phyloP scores from a whole-genome alignment of 2,329 filamentous ascomycete genomes.

The Fusarium decemcellulare region DNA sequence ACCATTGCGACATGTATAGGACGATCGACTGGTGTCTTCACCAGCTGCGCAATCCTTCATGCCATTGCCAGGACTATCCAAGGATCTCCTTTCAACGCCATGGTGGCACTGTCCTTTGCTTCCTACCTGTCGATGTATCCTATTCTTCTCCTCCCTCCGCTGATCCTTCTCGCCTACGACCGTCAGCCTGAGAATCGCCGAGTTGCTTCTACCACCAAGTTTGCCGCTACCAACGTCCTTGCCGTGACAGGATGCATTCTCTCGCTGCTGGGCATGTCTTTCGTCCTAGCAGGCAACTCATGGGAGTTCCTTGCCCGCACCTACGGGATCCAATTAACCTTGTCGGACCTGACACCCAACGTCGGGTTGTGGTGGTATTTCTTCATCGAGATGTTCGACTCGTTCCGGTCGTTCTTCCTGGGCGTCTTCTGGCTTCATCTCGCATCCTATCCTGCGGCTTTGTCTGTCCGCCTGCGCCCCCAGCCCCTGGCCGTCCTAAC shows the following conservation, averaged over 20 bases:
- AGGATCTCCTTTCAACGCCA: conserved; percentile 80
- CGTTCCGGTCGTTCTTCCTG: conserved; percentile 96
- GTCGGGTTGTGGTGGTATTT: conserved; percentile 99
- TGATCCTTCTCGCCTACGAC: conserved; percentile 86
- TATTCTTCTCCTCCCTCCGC: conserved; percentile 85
- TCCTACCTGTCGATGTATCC: conserved; percentile 95
- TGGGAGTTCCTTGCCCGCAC: conserved; percentile 92
- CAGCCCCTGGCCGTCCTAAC: conserved; percentile 91
- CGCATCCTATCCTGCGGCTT: conserved; percentile 87
- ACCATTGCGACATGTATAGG: conserved; percentile 92
- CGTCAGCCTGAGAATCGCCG: conserved; percentile 59
- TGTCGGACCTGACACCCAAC: conserved; percentile 95
- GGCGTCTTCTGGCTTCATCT: conserved; percentile 99
- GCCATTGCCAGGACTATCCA: conserved; percentile 85
- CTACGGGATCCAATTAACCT: conserved; percentile 91
- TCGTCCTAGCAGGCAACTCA: conserved; percentile 79
- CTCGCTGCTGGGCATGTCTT: conserved; percentile 79
- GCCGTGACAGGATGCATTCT: conserved; percentile 70
- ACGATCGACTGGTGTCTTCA: conserved; percentile 90
- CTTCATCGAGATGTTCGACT: conserved; percentile 99
- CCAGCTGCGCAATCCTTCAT: conserved; percentile 88
- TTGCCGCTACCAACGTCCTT: conserved; percentile 67
- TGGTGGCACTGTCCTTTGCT: conserved; percentile 88
- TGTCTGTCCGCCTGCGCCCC: conserved; percentile 84
- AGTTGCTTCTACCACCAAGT: conserved; percentile 58